Evolutionary conservation across 176 grass and related monocot genomes (phyloP), one percentile per base, ranked within the genome.

Genomic region (Aegilops longissima): DNA sequence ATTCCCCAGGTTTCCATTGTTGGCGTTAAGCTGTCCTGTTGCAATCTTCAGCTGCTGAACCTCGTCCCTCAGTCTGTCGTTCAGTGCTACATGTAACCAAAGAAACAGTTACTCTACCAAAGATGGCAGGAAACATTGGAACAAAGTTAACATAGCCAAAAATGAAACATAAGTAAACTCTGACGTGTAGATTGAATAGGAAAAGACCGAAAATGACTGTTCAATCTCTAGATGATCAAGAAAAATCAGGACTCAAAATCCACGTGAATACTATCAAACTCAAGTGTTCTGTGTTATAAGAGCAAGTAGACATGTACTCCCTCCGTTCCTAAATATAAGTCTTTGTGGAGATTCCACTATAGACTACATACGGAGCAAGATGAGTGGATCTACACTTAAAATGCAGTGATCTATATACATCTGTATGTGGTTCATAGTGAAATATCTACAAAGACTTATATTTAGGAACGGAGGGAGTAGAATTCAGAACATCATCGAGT

Each of bases 31-130:
- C 82, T 88, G 90, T 62, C 94, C 92, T 10, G 97, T 99, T 8
- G 87, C 97, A 27, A 97, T 78, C 88, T 99, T 99, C 81, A 99
- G 84, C 44, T 90, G 73, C 80, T 99, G 97, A 81, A 99, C 86
- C 83, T 99, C 97, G 21, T 93, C 92, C 82, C 92, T 93, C 44
- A 99, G 79, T 6, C 90, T 90, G 54, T 97, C 89, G 49, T 99
- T 99, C 49, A 99, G 80, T 76, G 92, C 97, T 99, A 31, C 66
- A 91, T 11, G 23, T 56, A 76, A 12, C 86, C 21, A 82, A 81
- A 76, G 82, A 47, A 68, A 63, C 31, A 25, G 8, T 38, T 38
- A 27, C 27, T 27, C 27, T 27, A 38, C 58, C 54, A 82, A 58
- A 79, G 4, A 78, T 72, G 31, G 39, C 36, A 21, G 25, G 71